phyloP scores from a whole-genome alignment of 306 rosid genomes.

The Astragalus glycyphyllos region DNA sequence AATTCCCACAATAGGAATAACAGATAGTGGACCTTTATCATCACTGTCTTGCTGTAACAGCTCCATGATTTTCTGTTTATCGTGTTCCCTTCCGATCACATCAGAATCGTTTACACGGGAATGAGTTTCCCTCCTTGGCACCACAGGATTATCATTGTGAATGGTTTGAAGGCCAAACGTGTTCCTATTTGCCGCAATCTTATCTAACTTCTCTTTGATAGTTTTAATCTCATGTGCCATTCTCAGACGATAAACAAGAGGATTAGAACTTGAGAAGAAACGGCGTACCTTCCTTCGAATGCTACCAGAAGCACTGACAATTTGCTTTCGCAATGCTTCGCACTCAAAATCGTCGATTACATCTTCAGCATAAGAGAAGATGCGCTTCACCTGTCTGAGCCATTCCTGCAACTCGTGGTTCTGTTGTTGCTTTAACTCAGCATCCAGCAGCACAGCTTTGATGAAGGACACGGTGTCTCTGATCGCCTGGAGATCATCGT shows the following conservation, averaged over 20 bases:
- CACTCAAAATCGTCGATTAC: conserved; percentile 1
- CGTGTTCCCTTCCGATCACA: background rate
- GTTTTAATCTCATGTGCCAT: background rate
- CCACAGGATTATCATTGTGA: background rate
- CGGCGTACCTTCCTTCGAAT: background rate
- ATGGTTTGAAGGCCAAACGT: too few relatives aligned
- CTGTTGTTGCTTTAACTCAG: too few relatives aligned
- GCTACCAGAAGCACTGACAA: background rate
- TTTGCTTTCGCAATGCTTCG: background rate
- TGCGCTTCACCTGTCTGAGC: too few relatives aligned
- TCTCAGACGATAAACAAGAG: background rate
- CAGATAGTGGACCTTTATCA: background rate
- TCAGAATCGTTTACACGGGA: background rate
- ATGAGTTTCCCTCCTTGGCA: background rate
- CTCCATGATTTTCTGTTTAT: too few relatives aligned
- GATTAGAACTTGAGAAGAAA: background rate
- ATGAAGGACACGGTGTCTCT: too few relatives aligned
- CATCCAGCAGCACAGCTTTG: too few relatives aligned
- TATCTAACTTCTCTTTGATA: background rate
- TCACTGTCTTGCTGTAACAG: background rate
- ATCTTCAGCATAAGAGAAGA: background rate
- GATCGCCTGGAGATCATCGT: too few relatives aligned
- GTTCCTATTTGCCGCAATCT: too few relatives aligned
- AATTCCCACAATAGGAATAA: conserved; percentile 26
- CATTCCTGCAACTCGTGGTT: too few relatives aligned